phyloP scores from a whole-genome alignment of 1,284 basidiomycete species.

The Trametes versicolor region DNA sequence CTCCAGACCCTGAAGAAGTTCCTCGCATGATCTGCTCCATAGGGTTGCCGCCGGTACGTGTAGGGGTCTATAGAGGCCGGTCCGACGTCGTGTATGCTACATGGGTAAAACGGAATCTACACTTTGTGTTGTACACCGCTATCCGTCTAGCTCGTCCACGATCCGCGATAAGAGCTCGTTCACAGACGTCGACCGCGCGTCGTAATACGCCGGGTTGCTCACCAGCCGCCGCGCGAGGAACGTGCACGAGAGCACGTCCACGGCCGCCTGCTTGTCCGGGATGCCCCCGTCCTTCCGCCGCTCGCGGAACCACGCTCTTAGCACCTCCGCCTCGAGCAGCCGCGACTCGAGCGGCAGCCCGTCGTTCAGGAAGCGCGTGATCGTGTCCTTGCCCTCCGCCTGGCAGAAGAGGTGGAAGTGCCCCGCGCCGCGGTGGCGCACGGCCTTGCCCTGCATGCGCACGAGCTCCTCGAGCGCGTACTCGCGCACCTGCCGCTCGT shows the following conservation, averaged over 20 bases:
- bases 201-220: slow-evolving; percentile 92
- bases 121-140: slow-evolving; percentile 15
- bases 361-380: slow-evolving; percentile 83
- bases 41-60: background rate
- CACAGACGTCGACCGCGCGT: slow-evolving; percentile 53
- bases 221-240: slow-evolving; percentile 78
- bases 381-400: slow-evolving; percentile 81
- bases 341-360: slow-evolving; percentile 92
- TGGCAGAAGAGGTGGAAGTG: slow-evolving; percentile 91
- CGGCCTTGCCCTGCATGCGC: slow-evolving; percentile 91
- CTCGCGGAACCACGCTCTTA: slow-evolving; percentile 63
- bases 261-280: slow-evolving; percentile 70
- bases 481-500: slow-evolving; percentile 78
- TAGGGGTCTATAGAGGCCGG: slow-evolving; percentile 2
- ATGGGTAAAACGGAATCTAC: slow-evolving; percentile 13
- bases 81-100: slow-evolving; percentile 16
- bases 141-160: slow-evolving; percentile 65
- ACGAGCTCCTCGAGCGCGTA: slow-evolving; percentile 87
- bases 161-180: slow-evolving; percentile 74
- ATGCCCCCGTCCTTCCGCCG: slow-evolving; percentile 53
- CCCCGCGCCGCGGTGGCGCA: slow-evolving; percentile 68
- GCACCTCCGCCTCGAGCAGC: slow-evolving; percentile 63
- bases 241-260: slow-evolving; percentile 86
- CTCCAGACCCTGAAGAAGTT: slow-evolving; percentile 80
- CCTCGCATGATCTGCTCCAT: slow-evolving; percentile 46